Evolutionary conservation across 306 rosid species (phyloP).

Genomic region (Inga leiocalycina): DNA sequence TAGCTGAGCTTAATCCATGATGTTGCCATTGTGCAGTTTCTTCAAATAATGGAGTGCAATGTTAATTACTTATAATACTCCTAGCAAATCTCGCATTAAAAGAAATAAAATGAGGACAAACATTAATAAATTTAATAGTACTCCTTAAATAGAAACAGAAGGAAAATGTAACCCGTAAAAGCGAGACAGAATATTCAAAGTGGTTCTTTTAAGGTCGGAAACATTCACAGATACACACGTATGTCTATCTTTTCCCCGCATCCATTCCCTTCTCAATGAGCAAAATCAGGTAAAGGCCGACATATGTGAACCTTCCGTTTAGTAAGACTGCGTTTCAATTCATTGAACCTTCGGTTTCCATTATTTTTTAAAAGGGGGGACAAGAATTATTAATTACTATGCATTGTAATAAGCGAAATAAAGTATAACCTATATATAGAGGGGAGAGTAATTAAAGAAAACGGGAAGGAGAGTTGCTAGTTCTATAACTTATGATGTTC

Average conservation of each 20-base stretch:
- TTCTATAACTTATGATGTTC: not conserved
- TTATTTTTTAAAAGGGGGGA: not conserved
- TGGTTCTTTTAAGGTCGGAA: conserved; percentile 34
- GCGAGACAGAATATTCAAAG: conserved; percentile 36
- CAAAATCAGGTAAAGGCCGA: conserved; percentile 38
- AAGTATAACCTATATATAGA: not conserved
- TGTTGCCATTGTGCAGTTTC: not conserved
- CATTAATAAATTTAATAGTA: not conserved
- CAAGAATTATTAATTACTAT: not conserved
- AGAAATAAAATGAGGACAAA: not conserved
- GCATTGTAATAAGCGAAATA: not conserved
- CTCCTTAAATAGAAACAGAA: not conserved
- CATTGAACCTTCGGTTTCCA: conserved; percentile 31
- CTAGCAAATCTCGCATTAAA: not conserved
- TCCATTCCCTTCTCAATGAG: conserved; percentile 40
- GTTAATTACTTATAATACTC: not conserved
- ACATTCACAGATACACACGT: conserved; percentile 34
- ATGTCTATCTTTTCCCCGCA: conserved; percentile 48
- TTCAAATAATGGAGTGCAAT: not conserved
- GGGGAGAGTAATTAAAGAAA: not conserved
- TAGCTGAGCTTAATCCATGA: not conserved
- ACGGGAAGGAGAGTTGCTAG: not conserved
- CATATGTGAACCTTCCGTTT: conserved; percentile 29
- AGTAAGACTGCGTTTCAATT: conserved; percentile 22
- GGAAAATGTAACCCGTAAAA: conserved; percentile 19